Evolutionary conservation across 768 basidiomycete genomes (phyloP).

Genomic region (Lentinula raphanica): DNA sequence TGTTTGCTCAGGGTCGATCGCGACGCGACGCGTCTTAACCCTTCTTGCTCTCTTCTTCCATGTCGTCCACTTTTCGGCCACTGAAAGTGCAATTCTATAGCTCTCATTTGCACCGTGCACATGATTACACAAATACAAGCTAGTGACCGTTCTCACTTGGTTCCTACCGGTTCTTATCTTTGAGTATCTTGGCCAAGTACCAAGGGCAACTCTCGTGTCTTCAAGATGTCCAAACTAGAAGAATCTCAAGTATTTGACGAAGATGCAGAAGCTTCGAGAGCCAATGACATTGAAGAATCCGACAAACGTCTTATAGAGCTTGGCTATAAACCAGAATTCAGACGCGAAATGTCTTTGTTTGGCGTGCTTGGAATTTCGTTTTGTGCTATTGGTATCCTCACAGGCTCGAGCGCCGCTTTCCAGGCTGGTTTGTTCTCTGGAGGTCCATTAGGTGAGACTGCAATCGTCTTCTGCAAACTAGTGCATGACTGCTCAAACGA

Average conservation of each 20-base stretch:
- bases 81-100: no score
- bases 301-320: conserved; percentile 45
- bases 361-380: conserved; percentile 58
- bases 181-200: no score
- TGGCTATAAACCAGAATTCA: conserved; percentile 51
- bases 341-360: conserved; percentile 55
- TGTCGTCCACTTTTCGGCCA: no score
- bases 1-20: not conserved
- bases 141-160: no score
- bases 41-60: no score
- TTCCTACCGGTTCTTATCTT: not conserved
- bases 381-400: conserved; percentile 56
- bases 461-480: no score
- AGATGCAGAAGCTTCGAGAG: not conserved
- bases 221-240: not conserved
- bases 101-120: not conserved
- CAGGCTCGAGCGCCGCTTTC: conserved; percentile 56
- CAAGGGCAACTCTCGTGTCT: no score
- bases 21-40: not conserved
- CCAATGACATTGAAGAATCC: conserved; percentile 13
- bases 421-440: conserved; percentile 56
- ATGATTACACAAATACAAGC: not conserved
- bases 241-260: not conserved
- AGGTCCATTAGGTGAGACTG: conserved; percentile 39
- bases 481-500: not conserved